Evolutionary conservation across 768 basidiomycete genomes (phyloP), one percentile per base, ranked within the genome.

Genomic region (Collybiopsis confluens): DNA sequence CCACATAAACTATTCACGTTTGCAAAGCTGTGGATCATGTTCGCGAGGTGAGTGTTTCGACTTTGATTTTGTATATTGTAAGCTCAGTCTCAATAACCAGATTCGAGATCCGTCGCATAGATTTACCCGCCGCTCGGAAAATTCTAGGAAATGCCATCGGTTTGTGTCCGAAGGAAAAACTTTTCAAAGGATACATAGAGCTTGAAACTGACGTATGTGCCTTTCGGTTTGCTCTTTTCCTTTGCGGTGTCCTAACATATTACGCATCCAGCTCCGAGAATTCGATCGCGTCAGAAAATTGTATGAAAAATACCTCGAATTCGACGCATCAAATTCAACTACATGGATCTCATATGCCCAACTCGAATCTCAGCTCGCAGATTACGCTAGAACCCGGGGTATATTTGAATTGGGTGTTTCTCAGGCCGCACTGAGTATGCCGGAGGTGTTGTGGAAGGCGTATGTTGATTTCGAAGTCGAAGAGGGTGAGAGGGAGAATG

Each of bases 1-100:
- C 97, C 97, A 0, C 96, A 99, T 68, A 96, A 96, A 64, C 83
- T 86, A 55, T 99, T 99, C 68, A 98, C 97, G 0, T 99, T 99
- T 61, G 91, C 97, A 2, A 99, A 99, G 70, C 73, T 98, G 10
- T 99, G 97, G 97, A 68, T 90, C 18, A 80, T 90, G 73, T 96
- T 88, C 59, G 92, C 96, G 4, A 33, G 30, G 30, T 33, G 30
- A 33, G 30, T 33, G 5, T 33, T 13, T 13, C 30, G 5, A 5
- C 30, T 33, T 5, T 5, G 5, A 33, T 13, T 33, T 13, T 13
- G 5, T 33, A 33, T 33, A n/a, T n/a, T n/a, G n/a, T 13, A 33
- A 13, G 13, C 30, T 33, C 30, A 33, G 30, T 33, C 6, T 6
- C 30, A 33, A 6, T 33, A 13, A 13, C 30, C 13, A 84, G 88